Conservation (phyloP, 2,329 filamentous ascomycete species). For the Nakataea oryzae region DNA sequence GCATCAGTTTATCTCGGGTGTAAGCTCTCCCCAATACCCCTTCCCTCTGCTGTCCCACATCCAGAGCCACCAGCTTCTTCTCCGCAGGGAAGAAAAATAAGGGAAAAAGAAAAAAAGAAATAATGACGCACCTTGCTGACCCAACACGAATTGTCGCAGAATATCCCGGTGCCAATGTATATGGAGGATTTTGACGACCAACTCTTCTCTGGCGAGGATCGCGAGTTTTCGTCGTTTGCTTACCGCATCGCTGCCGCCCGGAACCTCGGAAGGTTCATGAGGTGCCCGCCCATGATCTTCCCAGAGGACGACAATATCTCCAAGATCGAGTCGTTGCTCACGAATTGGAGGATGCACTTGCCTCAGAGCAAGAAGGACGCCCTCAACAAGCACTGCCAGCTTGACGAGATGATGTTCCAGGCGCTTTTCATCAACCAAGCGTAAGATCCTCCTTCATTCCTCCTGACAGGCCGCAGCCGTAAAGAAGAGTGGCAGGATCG, state of each 20-base stretch:
- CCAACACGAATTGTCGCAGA: constrained; percentile 22
- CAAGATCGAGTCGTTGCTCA: constrained; percentile 41
- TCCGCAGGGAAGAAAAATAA: not conserved
- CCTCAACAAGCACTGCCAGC: constrained; percentile 55
- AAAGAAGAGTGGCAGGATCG: constrained; percentile 1
- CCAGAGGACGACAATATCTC: constrained; percentile 41
- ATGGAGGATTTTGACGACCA: constrained; percentile 67
- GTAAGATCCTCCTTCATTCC: constrained; percentile 20
- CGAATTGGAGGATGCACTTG: constrained; percentile 72
- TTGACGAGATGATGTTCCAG: constrained; percentile 89
- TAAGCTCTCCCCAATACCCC: constrained; percentile 22
- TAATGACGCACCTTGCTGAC: not conserved
- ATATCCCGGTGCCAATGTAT: constrained; percentile 47
- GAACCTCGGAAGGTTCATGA: constrained; percentile 68
- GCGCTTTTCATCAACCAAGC: constrained; percentile 68
- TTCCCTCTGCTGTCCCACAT: not conserved
- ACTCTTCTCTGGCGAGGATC: constrained; percentile 61
- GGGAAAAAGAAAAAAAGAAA: not conserved
- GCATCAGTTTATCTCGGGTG: constrained; percentile 52
- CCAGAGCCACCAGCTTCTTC: not conserved
- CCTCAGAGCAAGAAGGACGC: constrained; percentile 62
- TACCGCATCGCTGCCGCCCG: constrained; percentile 76
- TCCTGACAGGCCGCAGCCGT: not conserved
- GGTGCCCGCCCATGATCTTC: constrained; percentile 37
- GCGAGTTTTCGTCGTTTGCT: constrained; percentile 71